phyloP scores from a whole-genome alignment of 805 yeast species.

The Nakazawaea anatomiae region DNA sequence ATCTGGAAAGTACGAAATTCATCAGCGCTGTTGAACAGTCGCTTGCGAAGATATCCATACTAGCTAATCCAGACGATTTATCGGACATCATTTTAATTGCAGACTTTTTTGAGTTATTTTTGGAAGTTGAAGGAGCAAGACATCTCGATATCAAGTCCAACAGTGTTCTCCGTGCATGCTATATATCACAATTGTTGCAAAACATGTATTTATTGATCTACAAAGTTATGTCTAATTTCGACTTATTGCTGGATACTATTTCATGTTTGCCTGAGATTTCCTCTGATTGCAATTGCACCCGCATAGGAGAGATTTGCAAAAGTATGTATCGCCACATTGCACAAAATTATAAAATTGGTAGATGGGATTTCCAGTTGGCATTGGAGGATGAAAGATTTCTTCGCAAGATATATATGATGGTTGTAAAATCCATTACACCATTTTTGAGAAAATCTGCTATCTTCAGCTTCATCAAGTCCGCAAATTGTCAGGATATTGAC shows the following conservation, averaged over 20 bases:
- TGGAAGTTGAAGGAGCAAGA: slow-evolving; percentile 43
- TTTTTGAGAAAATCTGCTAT: slow-evolving; percentile 60
- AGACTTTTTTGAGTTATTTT: slow-evolving; percentile 51
- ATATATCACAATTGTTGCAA: slow-evolving; percentile 48
- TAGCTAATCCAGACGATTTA: slow-evolving; percentile 3
- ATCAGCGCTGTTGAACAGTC: slow-evolving; percentile 7
- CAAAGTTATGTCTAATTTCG: slow-evolving; percentile 15
- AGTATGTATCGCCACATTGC: slow-evolving; percentile 12
- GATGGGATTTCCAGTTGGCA: not conserved
- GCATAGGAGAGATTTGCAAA: slow-evolving; percentile 10
- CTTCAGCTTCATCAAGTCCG: slow-evolving; percentile 47
- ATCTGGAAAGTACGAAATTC: not conserved
- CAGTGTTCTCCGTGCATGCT: slow-evolving; percentile 42
- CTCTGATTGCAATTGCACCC: not conserved
- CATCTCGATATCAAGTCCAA: slow-evolving; percentile 39
- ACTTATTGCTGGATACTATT: not conserved
- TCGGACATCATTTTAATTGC: slow-evolving; percentile 9
- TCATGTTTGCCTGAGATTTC: not conserved
- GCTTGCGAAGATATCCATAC: slow-evolving; percentile 18
- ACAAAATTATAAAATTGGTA: not conserved
- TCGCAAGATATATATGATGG: slow-evolving; percentile 42
- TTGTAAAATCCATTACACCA: slow-evolving; percentile 53
- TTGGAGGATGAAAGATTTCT: slow-evolving; percentile 23
- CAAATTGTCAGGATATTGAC: slow-evolving; percentile 32
- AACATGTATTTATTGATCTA: slow-evolving; percentile 20